Evolutionary conservation across 176 grass and related monocot species (phyloP), one percentile per base, ranked within the genome.

Genomic region (Cymbopogon citratus): DNA sequence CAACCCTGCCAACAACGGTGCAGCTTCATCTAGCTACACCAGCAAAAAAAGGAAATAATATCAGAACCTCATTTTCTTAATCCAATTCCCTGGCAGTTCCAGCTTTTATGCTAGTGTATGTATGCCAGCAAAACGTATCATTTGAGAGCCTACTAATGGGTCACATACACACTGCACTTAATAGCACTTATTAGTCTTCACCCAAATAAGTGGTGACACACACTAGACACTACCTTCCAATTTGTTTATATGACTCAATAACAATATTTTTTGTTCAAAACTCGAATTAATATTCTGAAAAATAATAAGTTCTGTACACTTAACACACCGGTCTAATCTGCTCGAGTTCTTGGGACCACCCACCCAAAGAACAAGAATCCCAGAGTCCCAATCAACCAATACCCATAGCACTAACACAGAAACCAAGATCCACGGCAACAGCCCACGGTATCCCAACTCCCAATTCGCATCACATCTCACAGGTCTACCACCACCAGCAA

Each of bases 1-100:
- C 52, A 99, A 62, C 19, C 77, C 91, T 76, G 89, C 89, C 71
- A 99, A 70, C 41, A 95, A 76, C 0, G 89, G 92, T 43, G 92
- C 96, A 88, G 96, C 93, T 88, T 86, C 82, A 88, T 95, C 96
- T 85, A 99, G 89, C 91, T 99, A 81, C 87, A 40, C 36, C 25
- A 26, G 34, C 64, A 80, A 69, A 80, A 89, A 84, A 14, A 43
- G 2, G 41, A 5, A 77, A 7, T 31, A 3, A 83, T 51, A 54
- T 31, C 3, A 35, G 65, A 33, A 69, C n/a, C 39, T 71, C 8
- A 77, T 68, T 81, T 79, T 76, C 39, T 83, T 33, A 85, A 84
- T 72, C 54, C 62, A 72, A 77, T 49, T 65, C 76, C 64, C 45
- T 28, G 75, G n/a, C 52, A 81, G 4, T 48, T 69, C 43, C 7